A percentile compares a stretch with the other conserved stretches of the same genome.
Evolutionary conservation across 495 filamentous ascomycete genomes (phyloP).

Genomic region (Neurospora pannonica): DNA sequence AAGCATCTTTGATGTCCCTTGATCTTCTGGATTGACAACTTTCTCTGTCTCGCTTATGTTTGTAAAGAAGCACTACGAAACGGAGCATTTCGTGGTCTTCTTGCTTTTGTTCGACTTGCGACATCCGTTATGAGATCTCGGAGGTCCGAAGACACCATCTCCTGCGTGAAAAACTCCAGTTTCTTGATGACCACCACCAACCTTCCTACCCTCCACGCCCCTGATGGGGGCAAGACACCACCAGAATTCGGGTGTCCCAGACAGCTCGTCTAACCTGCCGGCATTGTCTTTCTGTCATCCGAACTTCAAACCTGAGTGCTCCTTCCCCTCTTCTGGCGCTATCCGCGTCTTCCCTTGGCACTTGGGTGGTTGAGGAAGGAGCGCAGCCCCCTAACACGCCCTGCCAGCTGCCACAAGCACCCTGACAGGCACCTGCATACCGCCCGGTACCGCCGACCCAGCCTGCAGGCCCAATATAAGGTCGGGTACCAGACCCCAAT

Average conservation of each 20-base stretch:
- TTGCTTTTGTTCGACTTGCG: background rate
- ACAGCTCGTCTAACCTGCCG: background rate
- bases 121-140: background rate
- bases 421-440: background rate
- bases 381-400: background rate
- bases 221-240: background rate
- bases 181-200: background rate
- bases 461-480: background rate
- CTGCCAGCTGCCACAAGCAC: background rate
- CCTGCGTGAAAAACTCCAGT: background rate
- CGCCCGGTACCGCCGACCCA: background rate
- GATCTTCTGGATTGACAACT: background rate
- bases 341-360: background rate
- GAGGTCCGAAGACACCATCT: background rate
- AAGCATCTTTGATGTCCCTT: background rate
- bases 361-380: background rate
- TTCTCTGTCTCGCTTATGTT: background rate
- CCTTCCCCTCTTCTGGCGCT: background rate
- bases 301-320: background rate
- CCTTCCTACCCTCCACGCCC: background rate
- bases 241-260: background rate
- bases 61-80: background rate
- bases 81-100: background rate
- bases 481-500: background rate
- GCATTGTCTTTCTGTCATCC: background rate